Conservation (phyloP, 768 basidiomycete species). For the Phaeotremella fagi region DNA sequence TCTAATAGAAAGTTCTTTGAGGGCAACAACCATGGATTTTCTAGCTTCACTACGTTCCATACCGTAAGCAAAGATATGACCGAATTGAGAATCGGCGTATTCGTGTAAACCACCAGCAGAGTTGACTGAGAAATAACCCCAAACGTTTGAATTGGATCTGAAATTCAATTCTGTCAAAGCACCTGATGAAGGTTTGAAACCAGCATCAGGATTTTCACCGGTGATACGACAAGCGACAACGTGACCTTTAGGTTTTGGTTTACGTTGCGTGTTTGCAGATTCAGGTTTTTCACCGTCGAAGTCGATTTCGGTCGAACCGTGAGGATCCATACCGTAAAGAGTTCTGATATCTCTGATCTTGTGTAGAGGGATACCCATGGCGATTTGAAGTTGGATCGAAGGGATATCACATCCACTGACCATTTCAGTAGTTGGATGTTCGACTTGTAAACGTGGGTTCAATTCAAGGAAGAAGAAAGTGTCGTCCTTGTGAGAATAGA, state of each 20-base stretch:
- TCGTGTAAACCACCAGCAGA: slow-evolving; percentile 96
- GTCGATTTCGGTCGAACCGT: slow-evolving; percentile 86
- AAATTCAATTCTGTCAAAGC: slow-evolving; percentile 98
- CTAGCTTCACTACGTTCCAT: slow-evolving; percentile 89
- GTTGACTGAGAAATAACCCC: slow-evolving; percentile 99
- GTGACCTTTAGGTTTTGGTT: slow-evolving; percentile 93
- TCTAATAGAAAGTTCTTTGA: slow-evolving; percentile 97
- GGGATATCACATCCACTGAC: slow-evolving; percentile 98
- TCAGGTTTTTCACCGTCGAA: slow-evolving; percentile 92
- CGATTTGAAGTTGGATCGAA: slow-evolving; percentile 91
- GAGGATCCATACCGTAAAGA: slow-evolving; percentile 88
- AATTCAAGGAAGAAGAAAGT: slow-evolving; percentile 96
- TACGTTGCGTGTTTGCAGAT: slow-evolving; percentile 80
- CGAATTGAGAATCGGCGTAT: slow-evolving; percentile 98
- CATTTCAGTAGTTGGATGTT: slow-evolving; percentile 99
- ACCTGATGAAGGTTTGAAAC: slow-evolving; percentile 98
- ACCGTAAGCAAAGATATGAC: slow-evolving; percentile 98
- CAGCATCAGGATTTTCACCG: slow-evolving; percentile 98
- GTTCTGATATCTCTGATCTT: slow-evolving; percentile 92
- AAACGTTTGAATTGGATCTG: slow-evolving; percentile 97
- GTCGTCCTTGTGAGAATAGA: slow-evolving; percentile 90
- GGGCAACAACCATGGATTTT: slow-evolving; percentile 99
- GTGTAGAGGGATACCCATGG: slow-evolving; percentile 96
- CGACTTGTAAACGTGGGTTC: slow-evolving; percentile 98
- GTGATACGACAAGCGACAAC: slow-evolving; percentile 99